Conservation (phyloP, 1,139 yeast genomes). For the Candida glucosophila region DNA sequence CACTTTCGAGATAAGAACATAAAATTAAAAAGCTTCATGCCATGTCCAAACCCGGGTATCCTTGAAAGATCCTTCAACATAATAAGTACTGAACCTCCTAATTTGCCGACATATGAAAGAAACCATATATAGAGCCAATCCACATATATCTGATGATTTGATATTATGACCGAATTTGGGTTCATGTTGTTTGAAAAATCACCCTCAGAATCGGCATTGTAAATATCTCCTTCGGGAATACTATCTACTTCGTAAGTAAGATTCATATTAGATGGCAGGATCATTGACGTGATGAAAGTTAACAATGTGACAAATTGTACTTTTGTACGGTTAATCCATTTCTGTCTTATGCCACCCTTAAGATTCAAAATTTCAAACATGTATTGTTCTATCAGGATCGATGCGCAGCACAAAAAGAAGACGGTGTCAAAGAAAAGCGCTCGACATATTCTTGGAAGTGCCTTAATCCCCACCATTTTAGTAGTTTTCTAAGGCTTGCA, state of each 20-base stretch:
- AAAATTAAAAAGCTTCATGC: conserved; percentile 75
- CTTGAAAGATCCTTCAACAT: conserved; percentile 69
- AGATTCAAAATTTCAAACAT: conserved; percentile 17
- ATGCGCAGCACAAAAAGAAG: conserved; percentile 38
- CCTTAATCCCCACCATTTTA: too few relatives aligned
- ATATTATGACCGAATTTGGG: conserved; percentile 53
- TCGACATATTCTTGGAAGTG: conserved; percentile 17
- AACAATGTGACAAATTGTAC: conserved; percentile 40
- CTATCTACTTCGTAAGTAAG: conserved; percentile 29
- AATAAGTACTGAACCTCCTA: conserved; percentile 62
- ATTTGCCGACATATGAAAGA: conserved; percentile 58
- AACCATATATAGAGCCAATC: conserved; percentile 97
- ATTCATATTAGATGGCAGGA: conserved; percentile 33
- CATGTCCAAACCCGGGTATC: conserved; percentile 77
- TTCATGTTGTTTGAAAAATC: conserved; percentile 24
- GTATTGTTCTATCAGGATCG: conserved; percentile 35
- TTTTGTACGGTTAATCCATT: conserved; percentile 39
- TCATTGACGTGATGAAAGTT: conserved; percentile 31
- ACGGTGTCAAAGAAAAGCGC: conserved; percentile 21
- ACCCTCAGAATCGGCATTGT: conserved; percentile 14
- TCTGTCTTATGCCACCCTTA: conserved; percentile 21
- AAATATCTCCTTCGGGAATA: conserved; percentile 12
- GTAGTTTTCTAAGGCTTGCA: too few relatives aligned
- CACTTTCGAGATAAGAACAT: conserved; percentile 80
- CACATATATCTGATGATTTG: conserved; percentile 89